These are phyloP conservation scores for Tolypocladium pustulatum DNA, from an alignment of 2,329 filamentous ascomycete species.

Conservation along the genomic window DNA sequence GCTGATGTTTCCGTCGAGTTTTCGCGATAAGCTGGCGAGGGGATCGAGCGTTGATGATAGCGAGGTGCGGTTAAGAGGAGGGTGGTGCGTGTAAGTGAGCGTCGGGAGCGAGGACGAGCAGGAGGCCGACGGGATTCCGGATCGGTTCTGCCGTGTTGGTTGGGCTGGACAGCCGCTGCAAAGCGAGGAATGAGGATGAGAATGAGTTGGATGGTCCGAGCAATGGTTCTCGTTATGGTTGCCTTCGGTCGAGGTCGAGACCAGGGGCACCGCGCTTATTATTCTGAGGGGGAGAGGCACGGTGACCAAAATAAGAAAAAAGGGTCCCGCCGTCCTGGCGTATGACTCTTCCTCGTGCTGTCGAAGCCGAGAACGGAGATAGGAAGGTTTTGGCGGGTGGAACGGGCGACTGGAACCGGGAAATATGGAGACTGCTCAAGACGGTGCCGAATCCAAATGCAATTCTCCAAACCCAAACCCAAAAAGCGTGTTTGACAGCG, in stretches of 20 bases:
- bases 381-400: background rate
- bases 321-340: background rate
- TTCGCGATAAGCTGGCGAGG: background rate
- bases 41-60: background rate
- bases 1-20: background rate
- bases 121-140: background rate
- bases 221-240: background rate
- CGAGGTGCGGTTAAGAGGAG: background rate
- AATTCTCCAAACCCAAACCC: background rate
- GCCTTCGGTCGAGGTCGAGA: background rate
- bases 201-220: background rate
- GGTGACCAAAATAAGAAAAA: background rate
- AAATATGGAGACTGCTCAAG: background rate
- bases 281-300: background rate
- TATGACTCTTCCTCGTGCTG: conserved; percentile 2
- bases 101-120: background rate
- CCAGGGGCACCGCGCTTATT: background rate
- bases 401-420: conserved; percentile 4
- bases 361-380: conserved; percentile 8
- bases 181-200: background rate
- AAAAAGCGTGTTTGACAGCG: background rate
- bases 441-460: background rate
- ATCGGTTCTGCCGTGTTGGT: background rate
- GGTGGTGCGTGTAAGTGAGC: background rate
- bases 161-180: background rate